Conservation (phyloP, 345 rosid genomes). For the Pistacia vera region DNA sequence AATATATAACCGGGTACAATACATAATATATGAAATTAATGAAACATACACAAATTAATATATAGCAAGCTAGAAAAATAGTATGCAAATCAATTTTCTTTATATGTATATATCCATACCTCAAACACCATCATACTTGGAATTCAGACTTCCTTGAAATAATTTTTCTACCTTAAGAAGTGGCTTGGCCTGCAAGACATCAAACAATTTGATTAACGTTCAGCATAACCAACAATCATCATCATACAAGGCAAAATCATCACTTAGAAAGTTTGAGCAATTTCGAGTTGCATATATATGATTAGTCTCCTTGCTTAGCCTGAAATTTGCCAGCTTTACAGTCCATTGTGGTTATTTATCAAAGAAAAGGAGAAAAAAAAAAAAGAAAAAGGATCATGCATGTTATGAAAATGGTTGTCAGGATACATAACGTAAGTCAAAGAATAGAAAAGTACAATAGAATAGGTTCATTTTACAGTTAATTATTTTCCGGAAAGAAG, state of each 20-base stretch:
- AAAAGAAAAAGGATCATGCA: neutral
- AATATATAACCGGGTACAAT: neutral
- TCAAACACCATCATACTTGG: constrained; percentile 84
- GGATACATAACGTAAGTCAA: no score
- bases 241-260: constrained; percentile 15
- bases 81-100: neutral
- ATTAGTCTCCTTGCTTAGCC: constrained; percentile 19
- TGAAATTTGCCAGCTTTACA: constrained; percentile 4
- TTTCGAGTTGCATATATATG: constrained; percentile 1
- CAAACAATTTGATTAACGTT: constrained; percentile 5
- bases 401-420: neutral
- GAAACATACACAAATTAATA: neutral
- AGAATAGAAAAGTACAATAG: no score
- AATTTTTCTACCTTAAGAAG: constrained; percentile 71
- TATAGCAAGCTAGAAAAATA: neutral
- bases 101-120: constrained; percentile 31
- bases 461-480: no score
- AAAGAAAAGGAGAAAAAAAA: no score
- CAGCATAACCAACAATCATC: neutral
- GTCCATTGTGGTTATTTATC: neutral
- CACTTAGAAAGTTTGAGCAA: neutral
- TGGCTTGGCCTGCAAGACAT: constrained; percentile 79
- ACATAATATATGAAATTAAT: constrained; percentile 1
- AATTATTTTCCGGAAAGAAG: no score
- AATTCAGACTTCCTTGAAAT: constrained; percentile 78